These are phyloP conservation scores for Ogataea populi-albae DNA, from an alignment of 805 yeast species.

Conservation along the genomic window DNA sequence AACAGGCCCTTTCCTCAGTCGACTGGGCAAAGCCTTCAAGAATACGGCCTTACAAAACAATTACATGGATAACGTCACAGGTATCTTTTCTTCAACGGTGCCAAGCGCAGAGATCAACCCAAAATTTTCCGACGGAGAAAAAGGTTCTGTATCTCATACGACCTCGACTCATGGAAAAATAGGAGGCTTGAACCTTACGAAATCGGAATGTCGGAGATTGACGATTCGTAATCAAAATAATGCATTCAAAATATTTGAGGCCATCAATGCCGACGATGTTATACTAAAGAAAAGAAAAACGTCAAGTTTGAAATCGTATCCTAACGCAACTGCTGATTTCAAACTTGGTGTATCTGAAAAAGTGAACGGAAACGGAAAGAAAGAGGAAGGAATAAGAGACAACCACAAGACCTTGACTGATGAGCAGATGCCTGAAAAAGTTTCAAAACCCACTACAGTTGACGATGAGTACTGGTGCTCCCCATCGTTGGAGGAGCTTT, in stretches of 20 bases:
- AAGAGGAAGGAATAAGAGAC: slow-evolving; percentile 1
- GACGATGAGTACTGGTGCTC: slow-evolving; percentile 67
- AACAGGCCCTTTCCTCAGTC: slow-evolving; percentile 15
- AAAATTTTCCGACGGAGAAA: slow-evolving; percentile 5
- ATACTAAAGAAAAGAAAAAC: slow-evolving; percentile 16
- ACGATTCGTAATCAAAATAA: slow-evolving; percentile 26
- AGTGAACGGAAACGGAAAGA: not conserved
- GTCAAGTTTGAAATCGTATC: not conserved
- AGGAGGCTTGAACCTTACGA: no score
- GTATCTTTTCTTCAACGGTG: slow-evolving; percentile 28
- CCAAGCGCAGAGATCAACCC: not conserved
- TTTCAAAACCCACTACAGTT: not conserved
- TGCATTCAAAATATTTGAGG: slow-evolving; percentile 24
- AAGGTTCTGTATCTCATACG: not conserved
- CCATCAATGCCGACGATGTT: slow-evolving; percentile 32
- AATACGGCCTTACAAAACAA: slow-evolving; percentile 16
- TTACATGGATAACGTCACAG: slow-evolving; percentile 28
- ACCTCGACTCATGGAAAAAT: slow-evolving; percentile 2
- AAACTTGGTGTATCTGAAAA: no score
- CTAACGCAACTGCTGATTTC: not conserved
- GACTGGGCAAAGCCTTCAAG: slow-evolving; percentile 22
- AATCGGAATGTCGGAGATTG: slow-evolving; percentile 28
- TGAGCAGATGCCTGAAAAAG: not conserved
- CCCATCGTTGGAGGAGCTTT: slow-evolving; percentile 55
- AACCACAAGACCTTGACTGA: not conserved